These are phyloP conservation scores for Ciborinia camelliae DNA, from an alignment of 2,329 filamentous ascomycete species.

Conservation along the genomic window DNA sequence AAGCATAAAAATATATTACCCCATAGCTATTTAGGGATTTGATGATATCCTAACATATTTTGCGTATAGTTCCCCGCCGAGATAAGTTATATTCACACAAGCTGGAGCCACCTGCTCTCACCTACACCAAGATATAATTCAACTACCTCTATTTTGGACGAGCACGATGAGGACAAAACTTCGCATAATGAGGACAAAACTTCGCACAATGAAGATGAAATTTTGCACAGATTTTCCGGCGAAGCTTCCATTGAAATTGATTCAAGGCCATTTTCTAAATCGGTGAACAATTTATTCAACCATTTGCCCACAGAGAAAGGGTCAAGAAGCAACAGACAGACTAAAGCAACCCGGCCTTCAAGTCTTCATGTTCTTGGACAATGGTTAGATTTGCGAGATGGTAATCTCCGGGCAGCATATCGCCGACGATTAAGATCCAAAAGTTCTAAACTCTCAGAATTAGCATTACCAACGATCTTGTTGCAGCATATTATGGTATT, in stretches of 20 bases:
- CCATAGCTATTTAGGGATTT: background rate
- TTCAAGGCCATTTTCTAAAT: background rate
- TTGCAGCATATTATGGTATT: slow-evolving; percentile 22
- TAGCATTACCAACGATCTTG: slow-evolving; percentile 23
- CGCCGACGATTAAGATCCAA: slow-evolving; percentile 19
- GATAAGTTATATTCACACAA: background rate
- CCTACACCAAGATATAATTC: background rate
- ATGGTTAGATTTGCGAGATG: slow-evolving; percentile 26
- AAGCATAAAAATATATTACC: background rate
- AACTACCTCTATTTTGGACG: background rate
- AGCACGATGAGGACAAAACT: background rate
- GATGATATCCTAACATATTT: background rate
- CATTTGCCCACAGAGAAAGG: background rate
- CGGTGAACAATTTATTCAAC: background rate
- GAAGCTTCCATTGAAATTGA: background rate
- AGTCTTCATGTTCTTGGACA: slow-evolving; percentile 17
- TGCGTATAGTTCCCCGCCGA: background rate
- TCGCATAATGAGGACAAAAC: background rate
- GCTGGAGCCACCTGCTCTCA: background rate
- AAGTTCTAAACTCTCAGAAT: background rate
- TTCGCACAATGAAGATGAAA: background rate
- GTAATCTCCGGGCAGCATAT: slow-evolving; percentile 9
- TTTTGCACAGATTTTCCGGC: too few relatives aligned
- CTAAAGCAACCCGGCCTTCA: slow-evolving; percentile 5
- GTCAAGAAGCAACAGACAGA: background rate